A percentile compares a stretch with the other conserved stretches of the same genome.
Evolutionary conservation across 2,329 filamentous ascomycete species (phyloP).

Genomic region (Aspergillus awamori): DNA sequence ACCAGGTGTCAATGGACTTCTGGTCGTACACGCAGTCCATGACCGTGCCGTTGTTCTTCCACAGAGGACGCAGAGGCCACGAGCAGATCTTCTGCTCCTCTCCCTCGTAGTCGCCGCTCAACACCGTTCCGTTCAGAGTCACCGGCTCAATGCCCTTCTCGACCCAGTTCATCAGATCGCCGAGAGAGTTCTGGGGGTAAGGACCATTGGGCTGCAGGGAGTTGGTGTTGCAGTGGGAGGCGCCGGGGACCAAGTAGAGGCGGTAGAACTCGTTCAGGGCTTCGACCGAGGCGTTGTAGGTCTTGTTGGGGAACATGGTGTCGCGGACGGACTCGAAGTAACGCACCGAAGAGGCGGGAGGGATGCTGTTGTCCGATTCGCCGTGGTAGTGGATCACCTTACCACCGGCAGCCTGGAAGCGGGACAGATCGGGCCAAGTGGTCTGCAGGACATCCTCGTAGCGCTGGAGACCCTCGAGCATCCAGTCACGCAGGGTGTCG

Average conservation of each 20-base stretch:
- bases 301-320: slow-evolving; percentile 52
- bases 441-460: slow-evolving; percentile 59
- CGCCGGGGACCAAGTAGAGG: slow-evolving; percentile 58
- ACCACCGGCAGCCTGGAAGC: slow-evolving; percentile 54
- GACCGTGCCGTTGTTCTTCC: background rate
- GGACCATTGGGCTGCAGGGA: slow-evolving; percentile 46
- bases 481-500: slow-evolving; percentile 59
- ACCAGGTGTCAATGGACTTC: background rate
- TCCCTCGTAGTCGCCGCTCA: slow-evolving; percentile 32
- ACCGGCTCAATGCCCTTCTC: slow-evolving; percentile 52
- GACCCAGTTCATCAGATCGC: slow-evolving; percentile 56
- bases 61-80: slow-evolving; percentile 35
- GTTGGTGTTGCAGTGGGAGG: slow-evolving; percentile 55
- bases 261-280: slow-evolving; percentile 59
- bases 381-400: slow-evolving; percentile 64
- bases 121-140: slow-evolving; percentile 47
- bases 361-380: slow-evolving; percentile 58
- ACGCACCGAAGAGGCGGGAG: slow-evolving; percentile 56
- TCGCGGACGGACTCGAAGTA: slow-evolving; percentile 59
- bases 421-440: slow-evolving; percentile 56
- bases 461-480: slow-evolving; percentile 51
- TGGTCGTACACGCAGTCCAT: background rate
- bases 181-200: slow-evolving; percentile 51
- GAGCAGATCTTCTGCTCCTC: slow-evolving; percentile 39
- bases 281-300: slow-evolving; percentile 42